Evolutionary conservation across 2,329 filamentous ascomycete species (phyloP), one percentile per base, ranked within the genome.

Genomic region (Plectosphaerella sp.): DNA sequence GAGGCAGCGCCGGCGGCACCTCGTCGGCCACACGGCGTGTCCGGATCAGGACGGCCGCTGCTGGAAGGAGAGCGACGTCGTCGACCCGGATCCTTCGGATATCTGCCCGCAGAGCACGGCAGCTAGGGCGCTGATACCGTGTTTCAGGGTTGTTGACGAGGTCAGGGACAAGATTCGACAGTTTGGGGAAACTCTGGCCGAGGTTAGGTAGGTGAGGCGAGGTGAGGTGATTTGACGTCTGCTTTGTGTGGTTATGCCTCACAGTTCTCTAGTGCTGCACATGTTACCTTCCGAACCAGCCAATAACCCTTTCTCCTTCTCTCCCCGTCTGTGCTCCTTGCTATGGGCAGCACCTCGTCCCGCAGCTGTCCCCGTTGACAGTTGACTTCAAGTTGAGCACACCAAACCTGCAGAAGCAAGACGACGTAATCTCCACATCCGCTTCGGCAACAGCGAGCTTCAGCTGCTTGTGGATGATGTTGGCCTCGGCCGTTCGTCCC

Each of bases 401-500:
- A 18, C 37, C 37, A 39, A 39, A n/a, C 42, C 57, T 52, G 25
- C 69, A 72, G 54, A 66, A 72, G 51, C 69, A 72, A 8, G 69
- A 72, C 12, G 70, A 63, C 6, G 58, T 60, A 8, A 72, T 58
- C 1, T 59, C 60, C 12, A 67, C 55, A 49, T 70, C 67, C 0
- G 67, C 62, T 7, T 52, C 55, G 6, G 52, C 55, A 12, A 59
- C 16, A 2, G 62, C 64, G 7, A 45, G 28, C 12, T 64, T 60
- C 5, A 68, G 53, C 45, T 62, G 58, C 6, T 57, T 58, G 22
- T 59, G 59, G 6, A 67, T 50, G n/a, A 64, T 60, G 10, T 58
- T 53, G 1, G 74, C 74, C 50, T 77, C 74, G 0, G 57, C 61
- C 1, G 45, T 47, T 10, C 74, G 68, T 0, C 79, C 82, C 15